Evolutionary conservation across 371 early-diverging fungal genomes (phyloP).

Genomic region (Lichtheimia hyalospora): DNA sequence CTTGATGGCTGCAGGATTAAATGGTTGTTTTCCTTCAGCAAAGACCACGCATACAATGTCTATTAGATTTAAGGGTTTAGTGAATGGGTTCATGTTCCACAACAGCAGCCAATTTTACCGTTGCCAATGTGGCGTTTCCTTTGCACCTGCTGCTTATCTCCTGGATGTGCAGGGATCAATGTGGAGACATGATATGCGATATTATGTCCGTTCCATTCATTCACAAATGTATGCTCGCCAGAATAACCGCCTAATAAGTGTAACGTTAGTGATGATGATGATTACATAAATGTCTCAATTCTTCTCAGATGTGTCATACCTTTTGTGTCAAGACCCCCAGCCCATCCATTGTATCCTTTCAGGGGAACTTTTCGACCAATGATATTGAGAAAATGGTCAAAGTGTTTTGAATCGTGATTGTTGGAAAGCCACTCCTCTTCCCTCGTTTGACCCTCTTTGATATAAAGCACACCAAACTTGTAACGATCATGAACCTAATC

Average conservation of each 20-base stretch:
- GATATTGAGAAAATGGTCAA: slow-evolving; percentile 65
- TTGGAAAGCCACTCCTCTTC: slow-evolving; percentile 83
- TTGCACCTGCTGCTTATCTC: slow-evolving; percentile 82
- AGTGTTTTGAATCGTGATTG: slow-evolving; percentile 53
- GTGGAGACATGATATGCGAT: slow-evolving; percentile 88
- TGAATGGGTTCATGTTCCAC: not conserved
- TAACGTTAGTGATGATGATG: too few relatives aligned
- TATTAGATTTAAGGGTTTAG: slow-evolving; percentile 14
- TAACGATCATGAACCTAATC: slow-evolving; percentile 63
- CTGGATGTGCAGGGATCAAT: slow-evolving; percentile 68
- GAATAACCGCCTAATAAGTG: slow-evolving; percentile 63
- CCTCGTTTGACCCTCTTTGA: slow-evolving; percentile 65
- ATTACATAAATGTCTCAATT: too few relatives aligned
- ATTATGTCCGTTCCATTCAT: slow-evolving; percentile 75
- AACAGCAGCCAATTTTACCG: slow-evolving; percentile 30
- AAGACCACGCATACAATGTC: slow-evolving; percentile 79
- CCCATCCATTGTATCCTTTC: slow-evolving; percentile 76
- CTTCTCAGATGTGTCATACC: slow-evolving; percentile 40
- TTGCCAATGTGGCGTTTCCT: slow-evolving; percentile 88
- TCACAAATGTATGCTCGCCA: slow-evolving; percentile 74
- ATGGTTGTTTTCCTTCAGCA: slow-evolving; percentile 64
- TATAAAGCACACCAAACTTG: slow-evolving; percentile 79
- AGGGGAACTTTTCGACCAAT: slow-evolving; percentile 74
- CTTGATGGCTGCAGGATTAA: slow-evolving; percentile 69
- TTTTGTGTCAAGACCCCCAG: slow-evolving; percentile 80